phyloP scores from a whole-genome alignment of 176 grass and related monocot genomes.

The Zea mays region Zm-B73-REFERENCE-NAM-5.0 NC_050102.1:7788501-7789000 shows the following conservation, averaged over 20 bases:
- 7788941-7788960: conserved; percentile 41
- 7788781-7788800: conserved; percentile 91
- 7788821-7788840: conserved; percentile 41
- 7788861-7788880: conserved; percentile 96
- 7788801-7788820: conserved; percentile 62
- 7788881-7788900: conserved; percentile 83
- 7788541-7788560: conserved; percentile 84
- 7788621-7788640: conserved; percentile 55
- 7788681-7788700: conserved; percentile 50
- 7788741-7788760: conserved; percentile 91
- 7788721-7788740: conserved; percentile 80
- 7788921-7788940: conserved; percentile 49
- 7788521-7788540: conserved; percentile 70
- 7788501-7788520: conserved; percentile 64
- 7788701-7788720: conserved; percentile 33
- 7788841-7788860: conserved; percentile 74
- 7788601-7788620: conserved; percentile 65
- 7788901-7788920: conserved; percentile 86
- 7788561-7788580: conserved; percentile 68
- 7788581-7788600: conserved; percentile 27
- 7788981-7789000: conserved; percentile 48
- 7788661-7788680: conserved; percentile 46
- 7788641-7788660: conserved; percentile 64
- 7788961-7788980: conserved; percentile 42
- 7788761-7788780: conserved; percentile 64